A percentile compares a stretch with the other conserved stretches of the same genome.
phyloP scores from a whole-genome alignment of 2,329 filamentous ascomycete genomes.

The Xylaria sp. region DNA sequence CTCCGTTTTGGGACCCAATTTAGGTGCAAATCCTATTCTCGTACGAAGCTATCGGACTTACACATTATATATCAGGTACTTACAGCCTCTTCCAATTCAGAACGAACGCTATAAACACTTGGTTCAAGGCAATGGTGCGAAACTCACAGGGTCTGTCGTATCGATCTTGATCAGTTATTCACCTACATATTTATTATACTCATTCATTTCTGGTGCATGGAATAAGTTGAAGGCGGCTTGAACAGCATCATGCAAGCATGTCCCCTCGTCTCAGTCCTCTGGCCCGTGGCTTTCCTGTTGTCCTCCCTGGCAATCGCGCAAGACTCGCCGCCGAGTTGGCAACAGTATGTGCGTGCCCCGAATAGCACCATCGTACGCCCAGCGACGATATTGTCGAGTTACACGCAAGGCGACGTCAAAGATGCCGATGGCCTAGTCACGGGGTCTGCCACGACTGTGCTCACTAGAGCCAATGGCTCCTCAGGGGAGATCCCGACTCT shows the following conservation, averaged over 20 bases:
- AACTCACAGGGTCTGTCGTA: neutral
- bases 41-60: neutral
- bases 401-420: conserved; percentile 53
- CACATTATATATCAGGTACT: neutral
- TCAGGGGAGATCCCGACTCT: conserved; percentile 51
- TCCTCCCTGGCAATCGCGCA: conserved; percentile 20
- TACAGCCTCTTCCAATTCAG: neutral
- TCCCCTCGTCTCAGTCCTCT: conserved; percentile 19
- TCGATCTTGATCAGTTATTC: neutral
- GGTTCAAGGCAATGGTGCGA: neutral
- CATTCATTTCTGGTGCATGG: neutral
- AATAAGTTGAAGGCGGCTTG: neutral
- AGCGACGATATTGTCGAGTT: conserved; percentile 47
- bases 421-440: conserved; percentile 52
- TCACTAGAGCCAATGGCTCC: conserved; percentile 44
- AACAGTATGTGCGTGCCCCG: conserved; percentile 55
- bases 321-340: conserved; percentile 50
- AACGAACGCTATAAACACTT: neutral
- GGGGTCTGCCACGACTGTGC: conserved; percentile 45
- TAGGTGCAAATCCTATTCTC: neutral
- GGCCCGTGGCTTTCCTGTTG: conserved; percentile 23
- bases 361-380: conserved; percentile 50
- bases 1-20: neutral
- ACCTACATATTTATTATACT: neutral
- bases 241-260: conserved; percentile 19